These are phyloP conservation scores for Venturia asperata DNA, from an alignment of 2,329 filamentous ascomycete genomes.

Conservation along the genomic window DNA sequence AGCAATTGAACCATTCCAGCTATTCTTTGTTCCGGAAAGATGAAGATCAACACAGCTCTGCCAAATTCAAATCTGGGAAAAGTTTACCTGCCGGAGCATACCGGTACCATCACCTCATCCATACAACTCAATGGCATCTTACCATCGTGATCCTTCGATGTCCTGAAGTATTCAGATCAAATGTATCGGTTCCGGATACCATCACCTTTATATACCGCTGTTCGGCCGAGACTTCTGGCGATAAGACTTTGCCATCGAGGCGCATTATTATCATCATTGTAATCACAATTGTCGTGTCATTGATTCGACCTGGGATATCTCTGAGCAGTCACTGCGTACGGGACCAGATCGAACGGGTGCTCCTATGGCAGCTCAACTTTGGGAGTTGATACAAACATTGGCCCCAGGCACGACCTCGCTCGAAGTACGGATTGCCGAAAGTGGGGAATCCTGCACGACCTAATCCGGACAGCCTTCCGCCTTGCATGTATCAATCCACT, in stretches of 20 bases:
- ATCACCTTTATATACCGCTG: conserved; percentile 35
- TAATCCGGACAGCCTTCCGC: neutral
- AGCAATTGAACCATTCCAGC: conserved; percentile 39
- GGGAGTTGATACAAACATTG: conserved; percentile 28
- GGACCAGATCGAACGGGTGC: conserved; percentile 23
- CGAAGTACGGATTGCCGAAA: conserved; percentile 24
- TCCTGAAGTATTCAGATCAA: conserved; percentile 32
- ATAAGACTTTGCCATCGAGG: conserved; percentile 31
- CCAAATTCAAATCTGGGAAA: neutral
- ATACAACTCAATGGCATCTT: conserved; percentile 39
- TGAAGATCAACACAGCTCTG: neutral
- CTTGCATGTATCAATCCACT: neutral
- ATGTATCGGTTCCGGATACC: conserved; percentile 37
- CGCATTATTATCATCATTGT: conserved; percentile 29
- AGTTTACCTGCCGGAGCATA: conserved; percentile 44
- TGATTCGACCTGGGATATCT: conserved; percentile 33
- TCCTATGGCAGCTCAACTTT: conserved; percentile 31
- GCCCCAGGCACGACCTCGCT: conserved; percentile 37
- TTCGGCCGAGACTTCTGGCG: conserved; percentile 28
- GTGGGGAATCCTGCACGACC: neutral
- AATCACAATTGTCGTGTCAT: conserved; percentile 37
- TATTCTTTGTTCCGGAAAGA: conserved; percentile 35
- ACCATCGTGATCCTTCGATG: conserved; percentile 31
- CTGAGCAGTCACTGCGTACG: conserved; percentile 29
- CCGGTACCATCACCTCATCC: conserved; percentile 44